Evolutionary conservation across 768 basidiomycete genomes (phyloP), one percentile per base, ranked within the genome.

Genomic region (Amanita rubescens): DNA sequence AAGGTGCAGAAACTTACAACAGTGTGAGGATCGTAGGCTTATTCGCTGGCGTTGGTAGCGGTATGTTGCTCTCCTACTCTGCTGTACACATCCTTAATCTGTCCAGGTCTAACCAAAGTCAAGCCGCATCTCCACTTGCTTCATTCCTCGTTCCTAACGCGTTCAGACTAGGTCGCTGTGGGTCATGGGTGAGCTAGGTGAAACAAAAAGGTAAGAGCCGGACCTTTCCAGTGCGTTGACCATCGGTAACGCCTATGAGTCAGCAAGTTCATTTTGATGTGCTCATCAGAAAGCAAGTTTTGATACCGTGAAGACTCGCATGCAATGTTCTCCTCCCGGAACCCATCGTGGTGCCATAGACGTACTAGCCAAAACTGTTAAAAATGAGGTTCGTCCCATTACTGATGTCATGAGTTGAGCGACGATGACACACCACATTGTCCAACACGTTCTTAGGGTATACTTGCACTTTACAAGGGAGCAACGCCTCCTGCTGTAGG

Each of bases 401-500:
- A 50, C 34, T 56, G 45, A 22, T 20, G 41, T 53, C 39, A 58
- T 47, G 6, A 20, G 55, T 57, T 32, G 27, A n/a, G 44, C 27
- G 17, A 30, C 14, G 17, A 30, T 17, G 27, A 27, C 27, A 6
- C 27, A 12, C n/a, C 38, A 8, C 44, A 30, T 17, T 30, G 30
- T 35, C 52, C 51, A 48, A 39, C 54, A 25, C 20, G 17, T 11
- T 52, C 39, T 24, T 59, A 85, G 80, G 82, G 82, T 22, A 58
- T 80, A 15, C 64, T 81, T 47, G 85, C 84, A 2, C 69, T 89
- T 32, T 89, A 87, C 72, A 87, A 85, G 67, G 85, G 85, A 7
- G 84, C 81, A 9, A 83, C 84, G 2, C 83, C 85, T 17, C 86
- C 85, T 5, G 82, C 83, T 14, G 72, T 87, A 3, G 85, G 84